These are phyloP conservation scores for Potentilla sterilis DNA, from an alignment of 306 rosid species.

Conservation along the genomic window DNA sequence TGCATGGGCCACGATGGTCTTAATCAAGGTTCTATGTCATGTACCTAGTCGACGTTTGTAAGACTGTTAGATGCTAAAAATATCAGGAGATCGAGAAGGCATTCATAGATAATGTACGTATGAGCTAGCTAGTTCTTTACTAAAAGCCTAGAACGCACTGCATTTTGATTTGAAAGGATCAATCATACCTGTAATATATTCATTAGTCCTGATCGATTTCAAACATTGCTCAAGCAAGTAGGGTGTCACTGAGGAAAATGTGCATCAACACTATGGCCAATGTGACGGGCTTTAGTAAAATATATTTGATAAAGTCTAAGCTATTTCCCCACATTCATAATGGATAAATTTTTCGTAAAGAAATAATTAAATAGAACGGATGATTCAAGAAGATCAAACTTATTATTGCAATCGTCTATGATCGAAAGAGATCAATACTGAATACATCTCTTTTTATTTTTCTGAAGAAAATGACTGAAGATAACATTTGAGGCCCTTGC, in stretches of 20 bases:
- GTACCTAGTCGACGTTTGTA: neutral
- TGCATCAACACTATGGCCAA: slow-evolving; percentile 46
- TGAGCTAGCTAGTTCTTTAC: neutral
- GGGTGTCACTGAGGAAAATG: slow-evolving; percentile 34
- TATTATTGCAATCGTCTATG: slow-evolving; percentile 25
- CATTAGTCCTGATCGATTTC: slow-evolving; percentile 25
- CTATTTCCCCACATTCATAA: slow-evolving; percentile 34
- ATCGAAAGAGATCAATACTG: neutral
- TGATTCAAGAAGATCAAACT: slow-evolving; percentile 30
- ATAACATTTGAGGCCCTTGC: neutral
- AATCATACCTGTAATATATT: neutral
- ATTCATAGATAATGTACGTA: neutral
- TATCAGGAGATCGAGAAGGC: neutral
- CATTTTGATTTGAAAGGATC: slow-evolving; percentile 1
- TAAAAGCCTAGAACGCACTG: neutral
- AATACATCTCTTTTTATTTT: too few species aligned
- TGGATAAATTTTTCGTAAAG: slow-evolving; percentile 15
- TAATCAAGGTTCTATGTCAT: neutral
- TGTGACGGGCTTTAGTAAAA: slow-evolving; percentile 29
- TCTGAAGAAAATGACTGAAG: too few species aligned
- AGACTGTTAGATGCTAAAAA: neutral
- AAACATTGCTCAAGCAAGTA: slow-evolving; percentile 36
- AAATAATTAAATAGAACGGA: slow-evolving; percentile 10
- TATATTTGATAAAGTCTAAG: neutral
- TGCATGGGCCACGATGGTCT: neutral